Evolutionary conservation across 2,329 filamentous ascomycete species (phyloP).

Genomic region (Zymoseptoria ardabiliae): DNA sequence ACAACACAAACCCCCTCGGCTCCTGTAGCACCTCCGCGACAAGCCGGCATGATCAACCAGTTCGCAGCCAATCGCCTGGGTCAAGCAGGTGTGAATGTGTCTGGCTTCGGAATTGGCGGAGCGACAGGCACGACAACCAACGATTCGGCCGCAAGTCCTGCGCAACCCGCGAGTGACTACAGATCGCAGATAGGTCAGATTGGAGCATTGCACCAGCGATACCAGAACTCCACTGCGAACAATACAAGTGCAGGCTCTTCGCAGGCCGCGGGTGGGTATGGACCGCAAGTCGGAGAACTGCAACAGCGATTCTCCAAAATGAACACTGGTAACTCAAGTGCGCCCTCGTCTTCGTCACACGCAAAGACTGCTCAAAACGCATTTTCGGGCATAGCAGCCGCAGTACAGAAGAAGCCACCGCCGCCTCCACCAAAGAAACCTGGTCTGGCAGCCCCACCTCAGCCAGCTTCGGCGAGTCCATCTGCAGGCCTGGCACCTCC

Average conservation of each 20-base stretch:
- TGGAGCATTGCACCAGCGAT: constrained; percentile 7
- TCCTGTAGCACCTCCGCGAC: background rate
- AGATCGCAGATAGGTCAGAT: constrained; percentile 8
- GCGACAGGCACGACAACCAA: background rate
- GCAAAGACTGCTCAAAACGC: constrained; percentile 12
- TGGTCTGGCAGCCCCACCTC: constrained; percentile 32
- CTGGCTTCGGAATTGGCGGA: constrained; percentile 64
- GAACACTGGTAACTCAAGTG: constrained; percentile 31
- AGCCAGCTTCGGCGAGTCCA: constrained; percentile 12
- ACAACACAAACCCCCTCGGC: constrained; percentile 22
- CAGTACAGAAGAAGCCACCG: constrained; percentile 47
- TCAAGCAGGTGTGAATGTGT: constrained; percentile 69
- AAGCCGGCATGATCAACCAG: constrained; percentile 40
- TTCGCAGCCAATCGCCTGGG: constrained; percentile 60
- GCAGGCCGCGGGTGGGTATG: constrained; percentile 12
- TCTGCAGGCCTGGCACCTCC: constrained; percentile 39
- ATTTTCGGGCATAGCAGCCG: constrained; percentile 24
- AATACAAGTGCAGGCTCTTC: constrained; percentile 1
- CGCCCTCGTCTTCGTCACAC: constrained; percentile 6
- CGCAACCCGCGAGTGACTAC: constrained; percentile 25
- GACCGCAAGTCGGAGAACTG: constrained; percentile 51
- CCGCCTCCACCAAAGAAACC: constrained; percentile 52
- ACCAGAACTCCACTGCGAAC: constrained; percentile 6
- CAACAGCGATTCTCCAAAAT: constrained; percentile 56
- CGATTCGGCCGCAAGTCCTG: constrained; percentile 23